Percentiles rank a stretch among this genome's conserved stretches.
phyloP scores from a whole-genome alignment of 1,284 basidiomycete species.

The Tetrapyrgos nigripes region DNA sequence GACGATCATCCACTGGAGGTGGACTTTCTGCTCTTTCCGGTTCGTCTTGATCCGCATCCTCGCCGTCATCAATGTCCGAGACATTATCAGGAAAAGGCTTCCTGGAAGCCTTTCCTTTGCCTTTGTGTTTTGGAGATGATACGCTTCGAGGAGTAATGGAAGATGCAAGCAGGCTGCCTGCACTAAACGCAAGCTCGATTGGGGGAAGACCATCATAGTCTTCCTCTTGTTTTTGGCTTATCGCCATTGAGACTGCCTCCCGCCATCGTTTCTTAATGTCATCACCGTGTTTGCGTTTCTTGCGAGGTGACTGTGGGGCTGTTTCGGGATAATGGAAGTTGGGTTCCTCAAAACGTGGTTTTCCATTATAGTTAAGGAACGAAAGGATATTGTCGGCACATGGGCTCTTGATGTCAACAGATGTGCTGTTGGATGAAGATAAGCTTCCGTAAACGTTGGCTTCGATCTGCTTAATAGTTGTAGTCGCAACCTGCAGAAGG shows the following conservation, averaged over 20 bases:
- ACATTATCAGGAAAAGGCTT: conserved; percentile 1
- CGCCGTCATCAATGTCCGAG: conserved; percentile 19
- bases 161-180: conserved; percentile 26
- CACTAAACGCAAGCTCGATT: conserved; percentile 39
- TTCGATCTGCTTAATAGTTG: conserved; percentile 27
- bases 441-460: conserved; percentile 31
- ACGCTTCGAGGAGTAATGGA: conserved; percentile 20
- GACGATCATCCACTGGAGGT: conserved; percentile 50
- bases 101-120: conserved; percentile 1
- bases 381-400: conserved; percentile 36
- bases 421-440: conserved; percentile 7
- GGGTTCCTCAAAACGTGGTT: conserved; percentile 34
- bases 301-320: conserved; percentile 40
- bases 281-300: conserved; percentile 45
- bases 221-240: conserved; percentile 34
- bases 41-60: conserved; percentile 10
- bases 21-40: conserved; percentile 26
- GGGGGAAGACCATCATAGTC: conserved; percentile 51
- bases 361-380: conserved; percentile 25
- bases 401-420: conserved; percentile 32
- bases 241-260: conserved; percentile 44
- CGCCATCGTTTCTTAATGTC: conserved; percentile 43
- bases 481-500: conserved; percentile 20
- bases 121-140: conserved; percentile 14
- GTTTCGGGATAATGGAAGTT: conserved; percentile 36